Base-by-base conservation (phyloP, 768 basidiomycete genomes). In the Termitomyces eurrhizus region DNA sequence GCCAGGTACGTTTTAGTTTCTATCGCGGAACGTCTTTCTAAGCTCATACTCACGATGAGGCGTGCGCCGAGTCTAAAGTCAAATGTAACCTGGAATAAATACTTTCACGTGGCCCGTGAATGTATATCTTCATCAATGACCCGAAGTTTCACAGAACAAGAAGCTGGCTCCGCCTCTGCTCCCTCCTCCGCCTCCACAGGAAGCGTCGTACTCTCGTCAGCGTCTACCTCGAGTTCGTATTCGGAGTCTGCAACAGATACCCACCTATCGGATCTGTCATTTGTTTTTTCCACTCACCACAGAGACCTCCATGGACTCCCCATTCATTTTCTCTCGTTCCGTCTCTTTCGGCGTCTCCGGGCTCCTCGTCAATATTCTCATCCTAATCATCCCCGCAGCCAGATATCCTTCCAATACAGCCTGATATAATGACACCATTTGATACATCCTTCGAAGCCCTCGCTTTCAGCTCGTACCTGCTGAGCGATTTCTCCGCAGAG, bases 51-150 rank as follows among this genome's bases (percentile, higher is more conserved):
- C 21, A 21, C 21, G 21, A 21, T 21, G 21, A 21, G 21, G 21
- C 21, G 21, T 21, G 21, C 21, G 21, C 21, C 21, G 21, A 21
- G 21, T 21, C 21, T 21, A 21, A 90, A 73, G 81, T 88, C 14
- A 89, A 87, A 73, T 90, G 88, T 70, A 83, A 88, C 69, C 74
- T 88, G 7, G 80, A 85, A 63, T 81, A 77, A 86, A 69, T 90
- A 88, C 70, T 75, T 44, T 73, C 83, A 52, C 80, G 86, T 61
- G 85, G 84, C 53, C 79, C 21, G 84, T 60, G 82, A 86, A 58
- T 90, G 88, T 69, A 68, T 87, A 21, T 21, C 42, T 89, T 88
- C 69, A 77, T 80, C 70, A 80, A 80, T 67, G 77, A 80, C 21
- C 21, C 21, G 21, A 21, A 21, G 21, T 21, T 21, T 21, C 21